Evolutionary conservation across 176 grass and related monocot genomes (phyloP).

Genomic region (Oryza coarctata): DNA sequence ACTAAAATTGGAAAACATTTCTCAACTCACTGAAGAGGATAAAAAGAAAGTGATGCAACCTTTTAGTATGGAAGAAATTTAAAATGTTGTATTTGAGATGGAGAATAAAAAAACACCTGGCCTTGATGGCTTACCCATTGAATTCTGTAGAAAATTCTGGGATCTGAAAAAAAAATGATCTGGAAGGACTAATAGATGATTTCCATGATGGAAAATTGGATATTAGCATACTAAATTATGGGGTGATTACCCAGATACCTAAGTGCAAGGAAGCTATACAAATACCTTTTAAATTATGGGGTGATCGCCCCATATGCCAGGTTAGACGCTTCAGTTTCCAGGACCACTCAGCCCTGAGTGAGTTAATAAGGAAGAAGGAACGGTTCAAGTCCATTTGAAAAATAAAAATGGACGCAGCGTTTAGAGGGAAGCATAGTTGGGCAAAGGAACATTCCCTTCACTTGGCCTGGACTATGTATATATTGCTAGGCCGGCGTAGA

Average conservation of each 20-base stretch:
- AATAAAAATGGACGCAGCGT: too few relatives aligned
- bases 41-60: background rate
- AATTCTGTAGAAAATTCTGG: background rate
- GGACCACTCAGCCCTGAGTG: too few relatives aligned
- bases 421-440: too few relatives aligned
- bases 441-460: too few relatives aligned
- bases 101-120: background rate
- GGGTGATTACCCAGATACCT: background rate
- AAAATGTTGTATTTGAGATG: background rate
- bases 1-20: background rate
- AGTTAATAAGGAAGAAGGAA: too few relatives aligned
- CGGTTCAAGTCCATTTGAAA: too few relatives aligned
- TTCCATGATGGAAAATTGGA: background rate
- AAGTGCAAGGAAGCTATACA: background rate
- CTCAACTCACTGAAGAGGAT: accelerated
- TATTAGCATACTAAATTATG: background rate
- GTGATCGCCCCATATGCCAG: too few relatives aligned
- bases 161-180: background rate
- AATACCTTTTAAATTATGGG: too few relatives aligned
- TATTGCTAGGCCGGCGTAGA: too few relatives aligned
- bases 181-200: background rate
- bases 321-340: too few relatives aligned
- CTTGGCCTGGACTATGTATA: too few relatives aligned
- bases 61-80: background rate
- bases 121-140: background rate